These are phyloP conservation scores for Thermochaetoides dissita DNA, from an alignment of 2,329 filamentous ascomycete species.

Conservation along the genomic window DNA sequence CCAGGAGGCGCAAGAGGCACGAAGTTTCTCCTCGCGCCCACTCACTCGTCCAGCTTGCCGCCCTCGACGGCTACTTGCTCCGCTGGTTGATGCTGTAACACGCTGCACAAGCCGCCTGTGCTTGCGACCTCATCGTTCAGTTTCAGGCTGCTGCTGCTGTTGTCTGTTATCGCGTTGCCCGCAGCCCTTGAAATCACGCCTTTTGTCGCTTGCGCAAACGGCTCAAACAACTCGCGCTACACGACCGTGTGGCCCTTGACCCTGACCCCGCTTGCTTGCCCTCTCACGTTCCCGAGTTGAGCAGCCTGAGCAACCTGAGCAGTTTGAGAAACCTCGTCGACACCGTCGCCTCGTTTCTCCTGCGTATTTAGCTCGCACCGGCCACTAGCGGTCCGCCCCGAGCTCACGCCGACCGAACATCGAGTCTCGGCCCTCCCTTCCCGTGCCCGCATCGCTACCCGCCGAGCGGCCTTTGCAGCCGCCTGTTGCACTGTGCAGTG, in stretches of 20 bases:
- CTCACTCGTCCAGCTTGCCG: no score
- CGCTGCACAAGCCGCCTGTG: constrained; percentile 14
- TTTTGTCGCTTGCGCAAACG: background rate
- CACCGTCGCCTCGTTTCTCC: background rate
- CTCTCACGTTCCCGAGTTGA: background rate
- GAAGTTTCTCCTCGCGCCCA: no score
- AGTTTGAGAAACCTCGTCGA: background rate
- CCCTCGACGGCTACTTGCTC: no score
- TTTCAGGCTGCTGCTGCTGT: background rate
- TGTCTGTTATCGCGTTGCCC: no score
- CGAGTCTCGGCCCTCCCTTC: constrained; percentile 11
- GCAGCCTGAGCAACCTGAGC: background rate
- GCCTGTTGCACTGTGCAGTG: constrained; percentile 13
- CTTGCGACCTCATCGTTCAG: constrained; percentile 2
- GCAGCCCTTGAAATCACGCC: background rate
- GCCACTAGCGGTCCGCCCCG: constrained; percentile 9
- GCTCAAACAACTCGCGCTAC: background rate
- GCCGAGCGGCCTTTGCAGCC: constrained; percentile 13
- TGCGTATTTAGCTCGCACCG: constrained; percentile 12
- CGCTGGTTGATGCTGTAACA: constrained; percentile 3
- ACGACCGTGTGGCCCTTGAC: constrained; percentile 1
- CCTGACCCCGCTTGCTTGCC: constrained; percentile 1
- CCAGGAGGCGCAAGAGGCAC: no score
- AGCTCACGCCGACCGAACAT: constrained; percentile 7
- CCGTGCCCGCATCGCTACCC: constrained; percentile 11